These are phyloP conservation scores for Solanum pimpinellifolium DNA, from an alignment of 257 asterid species.

Conservation along the genomic window DNA sequence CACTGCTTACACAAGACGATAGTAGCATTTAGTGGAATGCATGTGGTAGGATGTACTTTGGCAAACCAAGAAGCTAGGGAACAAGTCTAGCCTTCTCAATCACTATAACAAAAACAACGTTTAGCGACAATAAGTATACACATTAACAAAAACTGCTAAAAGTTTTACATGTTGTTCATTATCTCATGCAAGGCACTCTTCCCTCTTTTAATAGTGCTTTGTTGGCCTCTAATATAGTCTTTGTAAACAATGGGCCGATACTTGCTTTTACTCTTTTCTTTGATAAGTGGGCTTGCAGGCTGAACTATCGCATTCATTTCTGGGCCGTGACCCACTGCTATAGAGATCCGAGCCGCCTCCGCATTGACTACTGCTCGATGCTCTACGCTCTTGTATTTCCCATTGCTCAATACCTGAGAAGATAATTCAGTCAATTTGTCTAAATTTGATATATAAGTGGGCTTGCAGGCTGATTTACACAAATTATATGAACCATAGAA, in stretches of 20 bases:
- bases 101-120: too few species aligned
- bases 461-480: too few species aligned
- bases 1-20: too few species aligned
- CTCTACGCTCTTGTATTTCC: slow-evolving; percentile 49
- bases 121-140: too few species aligned
- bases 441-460: neutral
- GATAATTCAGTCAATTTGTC: neutral
- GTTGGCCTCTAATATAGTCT: neutral
- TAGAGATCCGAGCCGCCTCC: slow-evolving; percentile 26
- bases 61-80: too few species aligned
- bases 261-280: neutral
- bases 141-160: too few species aligned
- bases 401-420: slow-evolving; percentile 41
- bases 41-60: too few species aligned
- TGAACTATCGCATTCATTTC: neutral
- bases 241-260: neutral
- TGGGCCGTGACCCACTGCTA: slow-evolving; percentile 28
- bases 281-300: neutral
- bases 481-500: neutral
- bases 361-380: slow-evolving; percentile 39
- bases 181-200: neutral
- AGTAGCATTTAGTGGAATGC: too few species aligned
- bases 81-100: too few species aligned
- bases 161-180: neutral
- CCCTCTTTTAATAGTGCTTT: neutral